Conservation (phyloP, 495 filamentous ascomycete genomes). For the Neurospora cerealis region DNA sequence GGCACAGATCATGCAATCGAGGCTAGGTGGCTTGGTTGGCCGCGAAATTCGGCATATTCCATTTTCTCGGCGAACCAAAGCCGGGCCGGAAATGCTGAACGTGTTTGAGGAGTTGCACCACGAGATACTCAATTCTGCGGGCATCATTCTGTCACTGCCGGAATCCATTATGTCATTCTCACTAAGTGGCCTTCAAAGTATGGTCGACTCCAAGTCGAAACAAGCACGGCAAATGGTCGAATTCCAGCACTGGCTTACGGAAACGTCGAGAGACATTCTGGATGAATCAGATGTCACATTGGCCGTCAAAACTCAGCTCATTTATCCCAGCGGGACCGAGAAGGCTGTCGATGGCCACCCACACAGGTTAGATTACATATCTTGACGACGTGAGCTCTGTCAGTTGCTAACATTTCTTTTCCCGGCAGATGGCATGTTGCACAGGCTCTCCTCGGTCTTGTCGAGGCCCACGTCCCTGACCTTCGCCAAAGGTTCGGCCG, state of each 20-base stretch:
- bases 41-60: slow-evolving; percentile 1
- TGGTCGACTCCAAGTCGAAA: neutral
- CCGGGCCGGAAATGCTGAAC: neutral
- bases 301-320: slow-evolving; percentile 36
- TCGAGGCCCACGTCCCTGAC: slow-evolving; percentile 17
- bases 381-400: too few species aligned
- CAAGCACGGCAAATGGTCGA: slow-evolving; percentile 31
- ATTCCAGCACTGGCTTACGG: slow-evolving; percentile 38
- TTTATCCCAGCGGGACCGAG: slow-evolving; percentile 40
- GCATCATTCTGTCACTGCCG: neutral
- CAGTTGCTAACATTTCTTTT: too few species aligned
- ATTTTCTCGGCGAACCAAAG: slow-evolving; percentile 16
- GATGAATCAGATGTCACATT: slow-evolving; percentile 49
- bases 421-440: slow-evolving; percentile 31
- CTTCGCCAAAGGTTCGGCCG: slow-evolving; percentile 9
- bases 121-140: neutral
- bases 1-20: slow-evolving; percentile 24
- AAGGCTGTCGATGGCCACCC: slow-evolving; percentile 40
- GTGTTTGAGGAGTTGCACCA: slow-evolving; percentile 1
- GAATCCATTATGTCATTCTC: slow-evolving; percentile 1
- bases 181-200: neutral
- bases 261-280: slow-evolving; percentile 39
- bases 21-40: slow-evolving; percentile 1
- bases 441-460: slow-evolving; percentile 32
- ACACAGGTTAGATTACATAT: slow-evolving; percentile 14